Base-by-base conservation (phyloP, 2,329 filamentous ascomycete species). In the Magnaporthales sp. region DNA sequence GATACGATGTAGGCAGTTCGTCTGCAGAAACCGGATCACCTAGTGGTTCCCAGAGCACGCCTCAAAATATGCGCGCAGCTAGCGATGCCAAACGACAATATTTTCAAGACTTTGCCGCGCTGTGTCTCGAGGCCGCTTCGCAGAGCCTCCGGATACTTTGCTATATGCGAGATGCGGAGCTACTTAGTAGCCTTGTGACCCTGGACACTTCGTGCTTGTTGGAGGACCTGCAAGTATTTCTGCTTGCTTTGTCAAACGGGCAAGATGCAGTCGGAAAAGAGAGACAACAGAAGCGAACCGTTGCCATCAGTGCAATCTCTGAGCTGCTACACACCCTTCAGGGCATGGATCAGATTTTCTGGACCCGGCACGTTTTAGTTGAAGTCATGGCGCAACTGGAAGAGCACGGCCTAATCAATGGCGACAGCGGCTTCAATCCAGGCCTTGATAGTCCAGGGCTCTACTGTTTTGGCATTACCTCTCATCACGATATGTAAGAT, bases 281-380 rank as follows among this genome's bases (percentile, higher is more conserved):
- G 31, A 30, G 58, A 3, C 38, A 29, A 15, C 26, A 51, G 7
- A 27, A n/a, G 61, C 38, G 29, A 46, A 19, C n/a, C 2, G 15
- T 10, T n/a, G 66, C 66, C 3, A 62, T 65, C 26, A 68, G 68
- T 9, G 63, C 69, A 15, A 67, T 72, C n/a, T 66, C 68, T 5
- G 62, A 67, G 9, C 69, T 70, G 51, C 68, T 73, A 58, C 68
- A 67, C 32, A 70, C 68, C 5, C 67, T 74, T 4, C 70, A 71
- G 63, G 71, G 69, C 24, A 74, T 74, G 73, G 73, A 74, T 67
- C 70, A 70, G 68, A 68, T 73, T 10, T 71, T 72, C 58, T 71
- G 70, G 70, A 71, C 71, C 5, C 66, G 67, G 15, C 71, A 72
- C 31, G 70, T 69, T 3, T 67, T 73, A 5, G 67, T 68, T 2